Conservation (phyloP, 352 stramenopile species). For the Pythium periplocum region DNA sequence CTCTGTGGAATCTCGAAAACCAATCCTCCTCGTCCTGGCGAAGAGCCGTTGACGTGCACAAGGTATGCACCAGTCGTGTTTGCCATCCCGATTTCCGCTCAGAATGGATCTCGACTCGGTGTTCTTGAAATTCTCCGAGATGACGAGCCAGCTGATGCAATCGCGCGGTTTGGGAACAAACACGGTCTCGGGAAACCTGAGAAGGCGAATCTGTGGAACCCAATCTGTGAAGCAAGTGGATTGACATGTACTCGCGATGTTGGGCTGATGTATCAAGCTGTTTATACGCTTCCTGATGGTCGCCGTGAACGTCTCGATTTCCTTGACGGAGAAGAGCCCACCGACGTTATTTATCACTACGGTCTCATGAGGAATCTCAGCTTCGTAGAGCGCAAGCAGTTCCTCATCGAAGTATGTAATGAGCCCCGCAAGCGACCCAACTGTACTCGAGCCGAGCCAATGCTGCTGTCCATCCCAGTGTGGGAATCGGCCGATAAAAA, state of each 20-base stretch:
- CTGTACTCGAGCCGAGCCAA: slow-evolving; percentile 71
- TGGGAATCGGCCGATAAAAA: slow-evolving; percentile 70
- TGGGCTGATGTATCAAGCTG: slow-evolving; percentile 55
- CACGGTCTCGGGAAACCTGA: slow-evolving; percentile 48
- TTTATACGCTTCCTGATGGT: slow-evolving; percentile 51
- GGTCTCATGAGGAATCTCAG: slow-evolving; percentile 63
- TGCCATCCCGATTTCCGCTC: slow-evolving; percentile 42
- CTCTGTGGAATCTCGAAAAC: slow-evolving; percentile 33
- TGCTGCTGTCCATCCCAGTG: slow-evolving; percentile 67
- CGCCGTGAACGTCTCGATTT: slow-evolving; percentile 55
- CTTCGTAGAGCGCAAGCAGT: slow-evolving; percentile 53
- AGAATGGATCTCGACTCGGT: slow-evolving; percentile 57
- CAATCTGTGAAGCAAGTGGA: slow-evolving; percentile 48
- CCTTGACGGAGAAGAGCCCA: slow-evolving; percentile 64
- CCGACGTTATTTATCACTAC: slow-evolving; percentile 77
- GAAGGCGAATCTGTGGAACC: slow-evolving; percentile 46
- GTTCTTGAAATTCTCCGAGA: slow-evolving; percentile 52
- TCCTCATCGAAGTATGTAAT: slow-evolving; percentile 67
- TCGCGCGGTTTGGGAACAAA: slow-evolving; percentile 70
- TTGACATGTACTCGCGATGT: slow-evolving; percentile 45
- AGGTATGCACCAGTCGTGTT: slow-evolving; percentile 64
- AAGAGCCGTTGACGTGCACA: slow-evolving; percentile 31
- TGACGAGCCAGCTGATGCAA: slow-evolving; percentile 67
- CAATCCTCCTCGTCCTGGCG: slow-evolving; percentile 7
- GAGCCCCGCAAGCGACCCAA: slow-evolving; percentile 57